These are phyloP conservation scores for Aspergillus pseudoterreus DNA, from an alignment of 2,329 filamentous ascomycete genomes.

Conservation along the genomic window DNA sequence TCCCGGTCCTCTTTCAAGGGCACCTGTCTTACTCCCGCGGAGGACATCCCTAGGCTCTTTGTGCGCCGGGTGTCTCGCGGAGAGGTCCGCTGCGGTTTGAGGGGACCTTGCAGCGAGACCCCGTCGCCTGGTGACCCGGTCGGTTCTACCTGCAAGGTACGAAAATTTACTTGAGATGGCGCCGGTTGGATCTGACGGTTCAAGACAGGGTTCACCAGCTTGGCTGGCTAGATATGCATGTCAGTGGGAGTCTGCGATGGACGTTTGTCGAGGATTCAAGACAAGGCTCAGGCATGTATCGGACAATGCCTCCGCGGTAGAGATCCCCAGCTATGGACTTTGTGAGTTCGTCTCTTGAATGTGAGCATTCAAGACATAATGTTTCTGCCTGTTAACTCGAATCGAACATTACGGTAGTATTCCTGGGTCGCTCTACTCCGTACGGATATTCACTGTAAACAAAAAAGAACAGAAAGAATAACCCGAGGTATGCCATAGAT, in stretches of 20 bases:
- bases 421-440: no score
- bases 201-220: no score
- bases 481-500: background rate
- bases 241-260: background rate
- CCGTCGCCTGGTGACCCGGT: no score
- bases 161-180: no score
- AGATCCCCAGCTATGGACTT: background rate
- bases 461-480: background rate
- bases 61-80: background rate
- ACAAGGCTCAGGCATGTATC: background rate
- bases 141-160: no score
- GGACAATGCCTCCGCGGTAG: background rate
- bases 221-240: no score
- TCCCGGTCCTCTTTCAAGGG: background rate
- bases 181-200: no score
- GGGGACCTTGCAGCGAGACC: background rate
- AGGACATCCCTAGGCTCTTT: background rate
- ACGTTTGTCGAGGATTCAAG: background rate
- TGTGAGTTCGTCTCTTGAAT: no score
- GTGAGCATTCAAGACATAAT: no score
- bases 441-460: no score
- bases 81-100: background rate
- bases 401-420: no score
- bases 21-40: background rate
- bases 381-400: no score